Base-by-base conservation (phyloP, 2,329 filamentous ascomycete species). In the Dactylellina leptospora region DNA sequence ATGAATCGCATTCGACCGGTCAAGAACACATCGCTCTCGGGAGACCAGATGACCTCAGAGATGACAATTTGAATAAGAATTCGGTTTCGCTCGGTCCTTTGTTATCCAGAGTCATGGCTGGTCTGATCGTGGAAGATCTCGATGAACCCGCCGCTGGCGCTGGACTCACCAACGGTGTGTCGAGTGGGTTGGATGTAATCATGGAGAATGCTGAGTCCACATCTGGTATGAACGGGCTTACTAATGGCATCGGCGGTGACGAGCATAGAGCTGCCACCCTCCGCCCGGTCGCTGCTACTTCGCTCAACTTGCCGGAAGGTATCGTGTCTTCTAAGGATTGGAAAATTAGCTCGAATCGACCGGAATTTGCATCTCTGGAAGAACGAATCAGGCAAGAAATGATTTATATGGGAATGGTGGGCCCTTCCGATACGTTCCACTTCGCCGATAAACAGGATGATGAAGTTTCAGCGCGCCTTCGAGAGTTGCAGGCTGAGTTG, bases 381-480 rank as follows among this genome's bases (percentile, higher is more conserved):
- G 91, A 96, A 78, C 91, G 95, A 48, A 86, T 96, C 55, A 91
- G 96, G 80, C 90, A 92, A 77, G 95, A 99, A 78, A 85, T 99
- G 16, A 88, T 90, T 11, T 91, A 96, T 80, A 91, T 96, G 71
- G 95, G 95, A 9, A 90, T 99, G 76, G 83, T 97, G 13, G 87
- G 90, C 0, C 82, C 85, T 2, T 90, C 91, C 55, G 90, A 96
- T 75, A 73, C 69, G 4, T 73, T 73, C n/a, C 69, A 73, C 44
- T 97, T 93, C 80, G 91, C 96, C 77, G 89, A 88, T 0, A 91
- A 96, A 79, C 92, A 88, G 76, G 95, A 99, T 78, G 95, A 99
- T 79, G 93, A 97, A 79, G 90, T 99, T 38, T 91, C 93, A 4
- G 93, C 91, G 51, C 90, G 95, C 18, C 83, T 99, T 20, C 92